Evolutionary conservation across 192 early-diverging fungal species (phyloP).

Genomic region (Backusella circina): DNA sequence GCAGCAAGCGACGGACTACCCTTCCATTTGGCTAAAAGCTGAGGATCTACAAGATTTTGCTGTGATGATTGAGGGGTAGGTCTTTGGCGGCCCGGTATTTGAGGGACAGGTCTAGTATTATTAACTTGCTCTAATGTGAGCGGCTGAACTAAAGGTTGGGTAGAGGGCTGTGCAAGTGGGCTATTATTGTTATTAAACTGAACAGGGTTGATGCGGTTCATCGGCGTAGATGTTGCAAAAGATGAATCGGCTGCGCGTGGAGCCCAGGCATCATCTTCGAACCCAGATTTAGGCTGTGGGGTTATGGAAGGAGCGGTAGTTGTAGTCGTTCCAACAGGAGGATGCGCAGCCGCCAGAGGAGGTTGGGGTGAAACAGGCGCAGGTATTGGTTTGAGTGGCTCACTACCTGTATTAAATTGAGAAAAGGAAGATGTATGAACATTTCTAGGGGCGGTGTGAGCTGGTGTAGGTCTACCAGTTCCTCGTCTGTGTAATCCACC

Average conservation of each 20-base stretch:
- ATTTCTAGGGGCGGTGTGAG: slow-evolving; percentile 43
- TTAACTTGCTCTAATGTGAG: not conserved
- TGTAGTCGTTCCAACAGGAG: not conserved
- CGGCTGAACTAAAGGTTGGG: not conserved
- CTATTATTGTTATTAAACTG: not conserved
- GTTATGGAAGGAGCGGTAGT: not conserved
- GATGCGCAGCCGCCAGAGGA: slow-evolving; percentile 1
- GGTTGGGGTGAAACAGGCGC: slow-evolving; percentile 25
- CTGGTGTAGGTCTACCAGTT: slow-evolving; percentile 45
- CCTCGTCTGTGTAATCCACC: slow-evolving; percentile 18
- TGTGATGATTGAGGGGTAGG: not conserved
- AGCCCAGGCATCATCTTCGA: slow-evolving; percentile 58
- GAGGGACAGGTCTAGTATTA: not conserved
- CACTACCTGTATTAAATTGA: not conserved
- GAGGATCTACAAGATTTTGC: not conserved
- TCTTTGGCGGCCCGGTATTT: not conserved
- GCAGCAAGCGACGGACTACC: slow-evolving; percentile 15
- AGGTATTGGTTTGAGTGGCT: slow-evolving; percentile 28
- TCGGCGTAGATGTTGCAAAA: not conserved
- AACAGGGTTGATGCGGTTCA: not conserved
- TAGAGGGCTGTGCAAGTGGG: not conserved
- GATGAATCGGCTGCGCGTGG: slow-evolving; percentile 31
- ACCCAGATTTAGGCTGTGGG: slow-evolving; percentile 19
- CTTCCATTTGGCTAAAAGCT: slow-evolving; percentile 22
- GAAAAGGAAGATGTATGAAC: slow-evolving; percentile 34